phyloP scores from a whole-genome alignment of 495 filamentous ascomycete species.

The Daldinia vernicosa region DNA sequence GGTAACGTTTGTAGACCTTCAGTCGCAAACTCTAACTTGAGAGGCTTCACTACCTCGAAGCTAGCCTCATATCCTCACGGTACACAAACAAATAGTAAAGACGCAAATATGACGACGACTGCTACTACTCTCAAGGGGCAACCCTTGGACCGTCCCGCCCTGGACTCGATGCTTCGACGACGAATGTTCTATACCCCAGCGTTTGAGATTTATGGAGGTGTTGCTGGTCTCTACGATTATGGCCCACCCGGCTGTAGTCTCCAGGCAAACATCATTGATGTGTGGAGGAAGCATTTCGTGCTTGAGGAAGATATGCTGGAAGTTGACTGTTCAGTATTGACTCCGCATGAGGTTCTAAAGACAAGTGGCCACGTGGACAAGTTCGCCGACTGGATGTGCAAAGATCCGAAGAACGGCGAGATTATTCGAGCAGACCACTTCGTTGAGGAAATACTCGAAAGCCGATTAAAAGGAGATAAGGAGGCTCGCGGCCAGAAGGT shows the following conservation, averaged over 20 bases:
- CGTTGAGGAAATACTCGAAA: slow-evolving; percentile 90
- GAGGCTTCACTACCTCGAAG: slow-evolving; percentile 22
- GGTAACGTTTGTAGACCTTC: background rate
- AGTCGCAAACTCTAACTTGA: slow-evolving; percentile 16
- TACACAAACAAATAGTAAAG: background rate
- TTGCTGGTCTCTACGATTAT: slow-evolving; percentile 86
- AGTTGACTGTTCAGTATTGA: slow-evolving; percentile 85
- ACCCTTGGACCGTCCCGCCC: slow-evolving; percentile 78
- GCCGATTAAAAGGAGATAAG: slow-evolving; percentile 81
- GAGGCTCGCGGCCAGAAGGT: slow-evolving; percentile 77
- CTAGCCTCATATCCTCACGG: background rate
- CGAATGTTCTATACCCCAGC: slow-evolving; percentile 94
- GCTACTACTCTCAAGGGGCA: slow-evolving; percentile 86
- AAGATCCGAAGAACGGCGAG: slow-evolving; percentile 96
- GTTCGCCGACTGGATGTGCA: slow-evolving; percentile 99
- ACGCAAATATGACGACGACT: slow-evolving; percentile 50
- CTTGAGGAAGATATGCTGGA: slow-evolving; percentile 92
- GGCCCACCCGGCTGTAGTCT: slow-evolving; percentile 83
- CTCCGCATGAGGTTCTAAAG: slow-evolving; percentile 90
- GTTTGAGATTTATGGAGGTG: slow-evolving; percentile 93
- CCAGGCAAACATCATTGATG: slow-evolving; percentile 85
- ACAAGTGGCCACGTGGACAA: slow-evolving; percentile 97
- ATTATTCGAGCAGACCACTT: slow-evolving; percentile 96
- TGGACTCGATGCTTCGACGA: slow-evolving; percentile 86
- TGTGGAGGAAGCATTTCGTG: slow-evolving; percentile 93